phyloP scores from a whole-genome alignment of 1,284 basidiomycete genomes.

The Leccinum angustisporum region DNA sequence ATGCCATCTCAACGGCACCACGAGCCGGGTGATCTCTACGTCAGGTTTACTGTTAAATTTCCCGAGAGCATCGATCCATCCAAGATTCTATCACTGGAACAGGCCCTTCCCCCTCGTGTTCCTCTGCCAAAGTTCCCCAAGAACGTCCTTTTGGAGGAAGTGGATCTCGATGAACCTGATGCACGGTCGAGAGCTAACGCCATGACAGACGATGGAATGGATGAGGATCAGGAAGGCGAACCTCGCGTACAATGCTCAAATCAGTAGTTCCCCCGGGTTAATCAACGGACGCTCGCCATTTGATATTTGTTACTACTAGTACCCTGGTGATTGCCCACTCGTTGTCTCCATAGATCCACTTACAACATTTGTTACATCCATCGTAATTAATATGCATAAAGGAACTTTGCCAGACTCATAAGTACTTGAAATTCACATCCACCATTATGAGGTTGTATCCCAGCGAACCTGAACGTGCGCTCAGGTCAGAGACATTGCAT shows the following conservation, averaged over 20 bases:
- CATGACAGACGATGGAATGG: conserved; percentile 71
- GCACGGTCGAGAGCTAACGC: conserved; percentile 66
- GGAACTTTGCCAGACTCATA: conserved; percentile 7
- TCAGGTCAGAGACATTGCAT: neutral
- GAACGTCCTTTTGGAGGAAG: conserved; percentile 80
- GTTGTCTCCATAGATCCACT: conserved; percentile 29
- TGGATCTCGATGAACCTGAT: conserved; percentile 81
- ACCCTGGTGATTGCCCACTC: conserved; percentile 19
- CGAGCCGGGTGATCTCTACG: conserved; percentile 91
- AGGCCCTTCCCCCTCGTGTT: conserved; percentile 81
- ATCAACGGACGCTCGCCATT: conserved; percentile 14
- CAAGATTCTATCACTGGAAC: conserved; percentile 77
- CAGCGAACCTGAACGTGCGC: conserved; percentile 27
- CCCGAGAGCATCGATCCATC: conserved; percentile 78
- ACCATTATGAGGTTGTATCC: conserved; percentile 20
- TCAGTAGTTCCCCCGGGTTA: conserved; percentile 49
- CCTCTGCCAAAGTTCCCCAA: conserved; percentile 71
- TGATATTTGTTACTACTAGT: conserved; percentile 23
- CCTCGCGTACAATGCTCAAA: conserved; percentile 84
- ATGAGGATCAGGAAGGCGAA: conserved; percentile 77
- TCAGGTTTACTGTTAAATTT: conserved; percentile 89
- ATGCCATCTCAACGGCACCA: conserved; percentile 99
- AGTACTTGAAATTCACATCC: neutral
- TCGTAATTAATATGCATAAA: conserved; percentile 31
- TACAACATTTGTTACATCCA: conserved; percentile 31